Evolutionary conservation across 2,329 filamentous ascomycete species (phyloP).

Genomic region (Orbilia oligospora): DNA sequence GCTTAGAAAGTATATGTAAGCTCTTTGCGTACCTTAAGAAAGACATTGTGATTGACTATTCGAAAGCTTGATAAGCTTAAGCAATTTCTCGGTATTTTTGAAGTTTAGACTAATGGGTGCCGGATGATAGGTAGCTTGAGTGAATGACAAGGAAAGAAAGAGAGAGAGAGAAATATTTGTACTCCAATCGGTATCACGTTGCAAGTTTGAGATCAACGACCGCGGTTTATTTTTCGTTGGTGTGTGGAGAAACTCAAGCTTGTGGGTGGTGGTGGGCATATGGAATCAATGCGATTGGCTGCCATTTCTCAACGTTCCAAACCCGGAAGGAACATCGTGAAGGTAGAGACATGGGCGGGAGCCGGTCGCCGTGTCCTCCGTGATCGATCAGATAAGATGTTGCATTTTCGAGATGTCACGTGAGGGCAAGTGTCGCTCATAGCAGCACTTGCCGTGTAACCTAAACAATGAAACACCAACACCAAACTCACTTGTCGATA

Average conservation of each 20-base stretch:
- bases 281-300: conserved; percentile 51
- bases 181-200: conserved; percentile 18
- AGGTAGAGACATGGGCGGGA: not conserved
- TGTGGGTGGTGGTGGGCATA: conserved; percentile 12
- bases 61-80: not conserved
- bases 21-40: conserved; percentile 17
- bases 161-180: conserved; percentile 8
- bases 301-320: conserved; percentile 24
- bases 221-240: conserved; percentile 36
- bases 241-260: conserved; percentile 20
- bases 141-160: too few relatives aligned
- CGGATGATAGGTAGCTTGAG: too few relatives aligned
- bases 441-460: not conserved
- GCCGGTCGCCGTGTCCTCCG: conserved; percentile 16
- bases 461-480: too few relatives aligned
- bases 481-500: too few relatives aligned
- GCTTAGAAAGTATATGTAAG: not conserved
- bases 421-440: not conserved
- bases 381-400: conserved; percentile 23
- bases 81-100: not conserved
- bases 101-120: not conserved
- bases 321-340: conserved; percentile 10
- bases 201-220: not conserved
- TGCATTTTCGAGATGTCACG: conserved; percentile 7
- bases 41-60: conserved; percentile 21